Percentiles rank a stretch among this genome's conserved stretches.
Conservation (phyloP, 2,329 filamentous ascomycete species). For the Penicillium psychrosexuale region DNA sequence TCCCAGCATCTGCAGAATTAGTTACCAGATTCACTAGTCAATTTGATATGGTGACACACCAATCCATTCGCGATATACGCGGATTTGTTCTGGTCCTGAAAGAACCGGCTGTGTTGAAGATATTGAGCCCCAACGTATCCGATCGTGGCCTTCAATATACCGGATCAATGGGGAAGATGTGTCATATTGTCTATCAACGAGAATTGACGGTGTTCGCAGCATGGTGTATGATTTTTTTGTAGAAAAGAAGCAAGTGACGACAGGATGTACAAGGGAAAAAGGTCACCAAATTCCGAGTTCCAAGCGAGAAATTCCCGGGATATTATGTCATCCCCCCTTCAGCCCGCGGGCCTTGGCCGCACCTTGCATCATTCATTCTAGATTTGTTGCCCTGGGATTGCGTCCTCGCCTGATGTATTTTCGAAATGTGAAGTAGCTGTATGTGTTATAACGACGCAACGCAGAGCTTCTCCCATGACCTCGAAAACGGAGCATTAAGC, state of each 20-base stretch:
- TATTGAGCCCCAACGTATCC: constrained; percentile 4
- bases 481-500: neutral
- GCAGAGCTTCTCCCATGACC: neutral
- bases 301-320: neutral
- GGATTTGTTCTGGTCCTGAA: constrained; percentile 18
- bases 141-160: constrained; percentile 11
- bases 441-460: neutral
- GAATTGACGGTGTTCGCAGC: constrained; percentile 1
- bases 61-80: constrained; percentile 32
- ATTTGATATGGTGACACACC: constrained; percentile 15
- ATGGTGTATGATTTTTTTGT: neutral
- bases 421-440: constrained; percentile 1
- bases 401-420: neutral
- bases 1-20: constrained; percentile 22
- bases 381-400: neutral
- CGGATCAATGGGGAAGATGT: neutral
- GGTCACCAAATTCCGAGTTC: neutral
- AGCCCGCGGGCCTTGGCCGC: neutral
- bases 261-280: constrained; percentile 4
- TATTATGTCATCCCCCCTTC: neutral
- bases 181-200: neutral
- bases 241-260: constrained; percentile 6
- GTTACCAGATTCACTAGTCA: constrained; percentile 6
- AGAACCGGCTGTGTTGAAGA: constrained; percentile 11
- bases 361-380: constrained; percentile 4